Conservation (phyloP, 768 basidiomycete species). For the Rubroboletus pulcherrimus region DNA sequence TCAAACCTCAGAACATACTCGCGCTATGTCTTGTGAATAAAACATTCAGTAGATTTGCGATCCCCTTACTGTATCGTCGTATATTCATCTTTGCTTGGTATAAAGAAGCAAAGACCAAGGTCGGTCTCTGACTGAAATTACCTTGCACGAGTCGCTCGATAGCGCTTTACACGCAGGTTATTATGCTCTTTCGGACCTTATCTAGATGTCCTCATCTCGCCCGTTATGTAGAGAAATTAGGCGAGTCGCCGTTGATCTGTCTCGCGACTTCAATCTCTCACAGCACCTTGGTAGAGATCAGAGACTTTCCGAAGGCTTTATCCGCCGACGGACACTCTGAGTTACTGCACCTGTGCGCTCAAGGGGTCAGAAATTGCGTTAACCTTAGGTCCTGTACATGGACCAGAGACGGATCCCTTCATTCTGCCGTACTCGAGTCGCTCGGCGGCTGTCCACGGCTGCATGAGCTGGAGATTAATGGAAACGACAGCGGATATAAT, state of each 20-base stretch:
- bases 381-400: slow-evolving; percentile 65
- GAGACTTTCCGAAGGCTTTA: slow-evolving; percentile 64
- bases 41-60: slow-evolving; percentile 49
- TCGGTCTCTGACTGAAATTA: slow-evolving; percentile 20
- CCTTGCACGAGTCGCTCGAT: not conserved
- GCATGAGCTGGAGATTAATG: slow-evolving; percentile 67
- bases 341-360: slow-evolving; percentile 39
- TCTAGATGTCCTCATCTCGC: slow-evolving; percentile 54
- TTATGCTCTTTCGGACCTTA: slow-evolving; percentile 60
- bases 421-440: slow-evolving; percentile 52
- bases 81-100: slow-evolving; percentile 71
- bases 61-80: slow-evolving; percentile 51
- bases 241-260: slow-evolving; percentile 35
- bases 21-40: slow-evolving; percentile 54
- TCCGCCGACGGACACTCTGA: slow-evolving; percentile 29
- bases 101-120: slow-evolving; percentile 58
- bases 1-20: slow-evolving; percentile 51
- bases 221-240: slow-evolving; percentile 51
- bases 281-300: slow-evolving; percentile 47
- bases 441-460: slow-evolving; percentile 43
- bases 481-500: slow-evolving; percentile 48
- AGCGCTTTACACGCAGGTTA: slow-evolving; percentile 40
- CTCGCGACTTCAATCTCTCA: slow-evolving; percentile 2
- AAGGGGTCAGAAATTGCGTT: slow-evolving; percentile 56
- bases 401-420: slow-evolving; percentile 77